Base-by-base conservation (phyloP, 2,329 filamentous ascomycete genomes). In the Sclerotinia spermophila region DNA sequence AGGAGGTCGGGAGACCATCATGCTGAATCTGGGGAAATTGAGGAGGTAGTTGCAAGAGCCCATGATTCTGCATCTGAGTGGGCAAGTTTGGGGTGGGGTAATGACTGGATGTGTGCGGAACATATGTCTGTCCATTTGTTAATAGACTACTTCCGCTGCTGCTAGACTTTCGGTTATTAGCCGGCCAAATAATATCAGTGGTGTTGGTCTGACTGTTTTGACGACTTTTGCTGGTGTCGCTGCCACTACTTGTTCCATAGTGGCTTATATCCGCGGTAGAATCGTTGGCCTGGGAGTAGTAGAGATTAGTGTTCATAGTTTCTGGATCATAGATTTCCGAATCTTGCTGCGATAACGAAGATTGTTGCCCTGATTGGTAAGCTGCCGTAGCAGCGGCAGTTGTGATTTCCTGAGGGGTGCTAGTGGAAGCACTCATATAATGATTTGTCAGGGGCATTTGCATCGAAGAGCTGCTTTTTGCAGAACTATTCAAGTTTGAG, bases 331-430 rank as follows among this genome's bases (percentile, higher is more conserved):
- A 70, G 5, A 59, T 38, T 11, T 70, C 69, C 4, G 48, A 27
- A 1, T 68, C 53, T 27, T 45, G 42, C 30, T 70, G 69, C 21
- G 24, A 42, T 21, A 44, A 67, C 2, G 69, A 38, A 27, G 60
- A 27, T 27, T 70, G 68, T n/a, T 64, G 67, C 0, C 27, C 27
- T 15, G 60, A 70, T 19, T 51, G 59, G n/a, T 70, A 70, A 19
- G 62, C 55, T 11, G 67, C 19, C n/a, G 60, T 40, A 55, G 62
- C 48, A 6, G 69, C 67, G 11, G 38, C 60, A 15, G 60, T 66
- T 24, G 68, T 66, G 7, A 70, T 77, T 65, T 78, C 75, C 19
- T 75, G 76, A 51, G 75, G 77, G 60, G 74, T 78, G 58, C 71
- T 77, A 42, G 69, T 72, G 42, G 74, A 68, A n/a, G 75, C 68